A percentile compares a stretch with the other conserved stretches of the same genome.
These are phyloP conservation scores for Helminthosporium solani DNA, from an alignment of 2,329 filamentous ascomycete genomes.

Conservation along the genomic window DNA sequence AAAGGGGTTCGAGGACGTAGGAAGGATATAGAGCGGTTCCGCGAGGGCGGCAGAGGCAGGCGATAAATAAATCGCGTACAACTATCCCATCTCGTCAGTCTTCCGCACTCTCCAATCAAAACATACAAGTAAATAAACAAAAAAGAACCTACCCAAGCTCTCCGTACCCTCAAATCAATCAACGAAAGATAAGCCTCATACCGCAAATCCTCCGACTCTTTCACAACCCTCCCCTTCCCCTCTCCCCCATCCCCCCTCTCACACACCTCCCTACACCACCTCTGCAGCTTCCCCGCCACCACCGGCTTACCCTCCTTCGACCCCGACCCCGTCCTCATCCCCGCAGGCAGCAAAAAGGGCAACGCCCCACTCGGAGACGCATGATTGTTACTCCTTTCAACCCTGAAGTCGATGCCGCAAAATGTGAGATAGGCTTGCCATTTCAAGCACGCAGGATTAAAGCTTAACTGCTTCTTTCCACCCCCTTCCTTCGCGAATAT, in stretches of 20 bases:
- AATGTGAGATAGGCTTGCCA: slow-evolving; percentile 95
- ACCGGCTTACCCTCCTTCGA: slow-evolving; percentile 49
- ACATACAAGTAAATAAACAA: neutral
- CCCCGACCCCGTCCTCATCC: slow-evolving; percentile 34
- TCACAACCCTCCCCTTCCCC: slow-evolving; percentile 41
- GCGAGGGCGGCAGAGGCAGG: slow-evolving; percentile 69
- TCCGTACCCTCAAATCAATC: slow-evolving; percentile 73
- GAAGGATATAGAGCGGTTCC: slow-evolving; percentile 66
- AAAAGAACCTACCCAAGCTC: slow-evolving; percentile 68
- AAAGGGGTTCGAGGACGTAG: slow-evolving; percentile 59
- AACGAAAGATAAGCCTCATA: slow-evolving; percentile 77
- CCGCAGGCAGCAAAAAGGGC: slow-evolving; percentile 73
- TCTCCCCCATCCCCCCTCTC: slow-evolving; percentile 45
- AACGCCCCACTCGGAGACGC: slow-evolving; percentile 86
- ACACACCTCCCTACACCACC: slow-evolving; percentile 60
- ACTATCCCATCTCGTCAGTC: slow-evolving; percentile 43
- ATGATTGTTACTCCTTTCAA: slow-evolving; percentile 81
- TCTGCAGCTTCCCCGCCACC: slow-evolving; percentile 65
- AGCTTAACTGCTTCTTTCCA: slow-evolving; percentile 66
- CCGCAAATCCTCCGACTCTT: slow-evolving; percentile 55
- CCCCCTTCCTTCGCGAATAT: slow-evolving; percentile 72
- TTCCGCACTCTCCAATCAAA: neutral
- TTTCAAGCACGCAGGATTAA: slow-evolving; percentile 90
- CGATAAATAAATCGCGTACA: slow-evolving; percentile 80
- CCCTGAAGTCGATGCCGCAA: slow-evolving; percentile 64